A percentile compares a stretch with the other conserved stretches of the same genome.
These are phyloP conservation scores for Penicillium italicum DNA, from an alignment of 2,329 filamentous ascomycete genomes.

Conservation along the genomic window DNA sequence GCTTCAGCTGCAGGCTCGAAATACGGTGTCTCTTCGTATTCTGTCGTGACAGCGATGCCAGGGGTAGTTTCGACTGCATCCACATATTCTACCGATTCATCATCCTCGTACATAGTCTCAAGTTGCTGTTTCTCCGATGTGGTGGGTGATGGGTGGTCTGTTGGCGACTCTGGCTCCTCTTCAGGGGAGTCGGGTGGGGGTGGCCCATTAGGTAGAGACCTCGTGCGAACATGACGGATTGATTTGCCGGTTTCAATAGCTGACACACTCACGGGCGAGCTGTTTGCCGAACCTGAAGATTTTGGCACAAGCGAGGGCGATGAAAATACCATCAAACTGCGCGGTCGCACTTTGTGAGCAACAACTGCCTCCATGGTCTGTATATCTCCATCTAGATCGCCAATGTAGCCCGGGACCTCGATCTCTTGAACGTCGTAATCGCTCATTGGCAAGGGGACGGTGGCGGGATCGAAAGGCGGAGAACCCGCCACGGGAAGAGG, in stretches of 20 bases:
- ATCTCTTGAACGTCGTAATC: conserved; percentile 58
- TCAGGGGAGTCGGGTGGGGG: conserved; percentile 18
- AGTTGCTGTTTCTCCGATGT: conserved; percentile 29
- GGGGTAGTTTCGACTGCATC: conserved; percentile 20
- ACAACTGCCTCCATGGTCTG: conserved; percentile 37
- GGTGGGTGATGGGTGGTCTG: conserved; percentile 24
- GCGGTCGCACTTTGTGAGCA: conserved; percentile 43
- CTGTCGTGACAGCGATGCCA: conserved; percentile 19
- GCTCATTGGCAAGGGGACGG: conserved; percentile 31
- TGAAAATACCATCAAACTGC: conserved; percentile 43
- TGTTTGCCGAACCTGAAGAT: conserved; percentile 23
- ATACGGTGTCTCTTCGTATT: conserved; percentile 4
- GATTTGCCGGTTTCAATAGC: conserved; percentile 24
- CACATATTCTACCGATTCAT: conserved; percentile 26
- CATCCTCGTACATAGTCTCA: conserved; percentile 41
- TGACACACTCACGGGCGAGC: conserved; percentile 26
- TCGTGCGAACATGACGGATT: conserved; percentile 42
- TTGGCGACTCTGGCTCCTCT: conserved; percentile 11
- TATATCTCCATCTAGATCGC: conserved; percentile 58
- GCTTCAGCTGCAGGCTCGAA: conserved; percentile 10
- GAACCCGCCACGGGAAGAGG: conserved; percentile 8
- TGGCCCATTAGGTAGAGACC: conserved; percentile 48
- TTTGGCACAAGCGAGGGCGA: conserved; percentile 29
- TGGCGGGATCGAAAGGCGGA: conserved; percentile 28
- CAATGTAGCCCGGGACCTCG: conserved; percentile 67